Base-by-base conservation (phyloP, 805 yeast genomes). In the Tetrapisispora phaffii region DNA sequence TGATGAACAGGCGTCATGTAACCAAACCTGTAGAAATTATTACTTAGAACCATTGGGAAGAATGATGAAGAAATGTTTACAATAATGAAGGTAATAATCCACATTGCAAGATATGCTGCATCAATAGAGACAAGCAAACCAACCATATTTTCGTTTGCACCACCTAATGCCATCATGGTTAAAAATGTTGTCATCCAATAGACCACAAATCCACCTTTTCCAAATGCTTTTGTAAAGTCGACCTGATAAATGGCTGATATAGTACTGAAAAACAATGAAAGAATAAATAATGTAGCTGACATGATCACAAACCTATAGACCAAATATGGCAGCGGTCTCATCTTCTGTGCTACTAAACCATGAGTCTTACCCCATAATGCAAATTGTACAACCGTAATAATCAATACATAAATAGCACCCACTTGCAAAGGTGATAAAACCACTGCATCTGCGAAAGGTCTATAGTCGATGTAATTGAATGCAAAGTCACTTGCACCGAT, bases 161-260 rank as follows among this genome's bases (percentile, higher is more conserved):
- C 77, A 47, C 93, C 94, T 24, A 83, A 82, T 0, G 89, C 85
- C 49, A 78, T 65, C 85, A 85, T 80, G 5, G 85, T 75, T 41
- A 85, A 53, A 58, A 67, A 85, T 4, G 79, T 71, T 19, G 79
- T 51, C 75, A 80, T 71, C 94, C 94, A 85, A 51, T 74, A 75
- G 1, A 85, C 80, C 35, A 85, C 73, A 61, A 84, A 85, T 0
- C 94, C 94, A 9, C 79, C 76, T 34, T 64, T 69, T 1, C 86
- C 88, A 67, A 77, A 83, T 0, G 85, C 64, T 2, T 43, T 54
- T 15, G 76, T 71, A 57, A 80, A 74, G 53, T 77, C 76, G 28
- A 82, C 73, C 54, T 82, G 86, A 68, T 77, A 80, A 2, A 85
- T 85, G 19, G 82, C 74, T 31, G 85, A 72, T 3, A 84, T 77